Conservation (phyloP, 2,329 filamentous ascomycete genomes). For the Didymella arachidicola region DNA sequence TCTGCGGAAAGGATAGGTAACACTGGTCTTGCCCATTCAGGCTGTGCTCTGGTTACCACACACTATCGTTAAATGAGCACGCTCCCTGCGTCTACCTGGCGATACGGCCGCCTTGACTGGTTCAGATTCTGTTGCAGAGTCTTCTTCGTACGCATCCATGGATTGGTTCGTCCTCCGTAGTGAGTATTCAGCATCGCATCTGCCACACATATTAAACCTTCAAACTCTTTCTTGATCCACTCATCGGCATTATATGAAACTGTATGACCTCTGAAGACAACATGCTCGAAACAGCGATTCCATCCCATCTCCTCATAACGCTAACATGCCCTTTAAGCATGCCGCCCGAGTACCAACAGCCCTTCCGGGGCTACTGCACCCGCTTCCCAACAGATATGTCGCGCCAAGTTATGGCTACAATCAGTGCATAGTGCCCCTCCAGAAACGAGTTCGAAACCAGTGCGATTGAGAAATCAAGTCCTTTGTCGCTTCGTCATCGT, state of each 20-base stretch:
- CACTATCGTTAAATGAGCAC: background rate
- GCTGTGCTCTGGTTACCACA: background rate
- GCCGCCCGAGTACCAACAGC: conserved; percentile 38
- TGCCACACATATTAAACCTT: background rate
- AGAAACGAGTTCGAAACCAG: background rate
- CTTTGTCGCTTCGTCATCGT: conserved; percentile 17
- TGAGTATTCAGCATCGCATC: background rate
- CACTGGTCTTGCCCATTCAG: background rate
- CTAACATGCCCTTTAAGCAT: conserved; percentile 30
- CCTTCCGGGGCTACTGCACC: conserved; percentile 44
- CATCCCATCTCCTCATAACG: conserved; percentile 27
- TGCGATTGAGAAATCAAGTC: conserved; percentile 27
- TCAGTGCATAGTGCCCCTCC: conserved; percentile 43
- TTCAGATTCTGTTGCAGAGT: no score
- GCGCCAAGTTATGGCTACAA: conserved; percentile 46
- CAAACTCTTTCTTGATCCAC: background rate
- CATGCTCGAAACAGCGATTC: conserved; percentile 39
- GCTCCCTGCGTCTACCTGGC: background rate
- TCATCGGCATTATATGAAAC: no score
- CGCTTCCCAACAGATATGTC: conserved; percentile 44
- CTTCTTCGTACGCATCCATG: background rate
- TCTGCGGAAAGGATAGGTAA: background rate
- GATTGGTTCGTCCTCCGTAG: background rate
- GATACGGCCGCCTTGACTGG: background rate
- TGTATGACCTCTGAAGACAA: background rate